phyloP scores from a whole-genome alignment of 129 eudicot species.

The sunflower (Helianthus annuus) region DNA sequence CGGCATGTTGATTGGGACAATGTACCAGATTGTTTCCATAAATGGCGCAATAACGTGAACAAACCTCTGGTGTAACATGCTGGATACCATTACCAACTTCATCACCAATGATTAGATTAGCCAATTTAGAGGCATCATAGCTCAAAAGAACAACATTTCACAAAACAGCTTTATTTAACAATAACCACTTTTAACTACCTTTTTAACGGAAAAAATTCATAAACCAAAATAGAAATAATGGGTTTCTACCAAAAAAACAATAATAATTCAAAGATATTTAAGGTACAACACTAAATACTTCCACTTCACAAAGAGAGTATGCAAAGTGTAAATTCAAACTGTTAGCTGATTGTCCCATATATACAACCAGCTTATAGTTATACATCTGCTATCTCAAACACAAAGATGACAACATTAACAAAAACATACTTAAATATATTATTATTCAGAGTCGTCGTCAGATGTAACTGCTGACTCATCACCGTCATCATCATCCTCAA shows the following conservation, averaged over 20 bases:
- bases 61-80: slow-evolving; percentile 28
- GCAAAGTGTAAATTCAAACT: slow-evolving; percentile 10
- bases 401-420: slow-evolving; percentile 13
- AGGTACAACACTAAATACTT: slow-evolving; percentile 7
- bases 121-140: neutral
- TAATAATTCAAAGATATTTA: neutral
- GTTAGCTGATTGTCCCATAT: slow-evolving; percentile 20
- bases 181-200: too few relatives aligned
- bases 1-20: slow-evolving; percentile 20
- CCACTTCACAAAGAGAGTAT: slow-evolving; percentile 30
- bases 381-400: slow-evolving; percentile 15
- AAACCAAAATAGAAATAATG: too few relatives aligned
- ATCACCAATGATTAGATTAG: slow-evolving; percentile 16
- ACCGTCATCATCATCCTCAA: slow-evolving; percentile 43
- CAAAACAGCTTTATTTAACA: too few relatives aligned
- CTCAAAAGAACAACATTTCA: neutral
- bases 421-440: slow-evolving; percentile 24
- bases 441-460: slow-evolving; percentile 54
- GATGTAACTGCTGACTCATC: slow-evolving; percentile 58
- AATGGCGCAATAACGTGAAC: slow-evolving; percentile 19
- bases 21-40: slow-evolving; percentile 20
- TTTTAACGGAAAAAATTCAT: too few relatives aligned
- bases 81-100: slow-evolving; percentile 15
- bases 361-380: slow-evolving; percentile 23
- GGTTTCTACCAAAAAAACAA: neutral